Conservation (phyloP, 139 green algal species). For the Coelastrella sp. region DNA sequence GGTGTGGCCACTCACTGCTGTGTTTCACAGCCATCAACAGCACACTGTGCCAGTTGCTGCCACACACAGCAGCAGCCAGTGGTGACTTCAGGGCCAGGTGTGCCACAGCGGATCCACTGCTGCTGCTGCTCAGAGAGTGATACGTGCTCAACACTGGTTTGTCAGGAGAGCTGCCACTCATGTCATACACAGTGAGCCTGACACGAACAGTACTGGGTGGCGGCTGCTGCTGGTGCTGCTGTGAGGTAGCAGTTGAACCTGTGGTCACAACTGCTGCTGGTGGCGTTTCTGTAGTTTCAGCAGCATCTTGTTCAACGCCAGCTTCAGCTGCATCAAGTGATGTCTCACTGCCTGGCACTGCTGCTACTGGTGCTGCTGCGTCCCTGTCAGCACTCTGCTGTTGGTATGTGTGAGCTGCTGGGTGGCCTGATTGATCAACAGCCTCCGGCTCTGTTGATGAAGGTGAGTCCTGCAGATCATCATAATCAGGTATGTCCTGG, state of each 20-base stretch:
- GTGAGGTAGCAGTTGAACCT: neutral
- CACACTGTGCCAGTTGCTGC: conserved; percentile 5
- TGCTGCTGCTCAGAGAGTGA: neutral
- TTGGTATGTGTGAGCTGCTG: neutral
- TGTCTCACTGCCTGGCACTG: neutral
- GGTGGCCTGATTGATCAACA: no score
- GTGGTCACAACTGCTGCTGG: no score
- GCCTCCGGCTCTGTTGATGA: no score
- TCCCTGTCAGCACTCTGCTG: neutral
- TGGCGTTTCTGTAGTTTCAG: no score
- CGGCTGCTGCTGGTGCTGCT: conserved; percentile 10
- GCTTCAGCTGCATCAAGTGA: no score
- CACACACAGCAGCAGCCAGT: neutral
- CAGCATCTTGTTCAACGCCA: no score
- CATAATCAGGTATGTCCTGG: no score
- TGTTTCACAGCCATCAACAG: neutral
- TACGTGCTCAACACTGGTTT: neutral
- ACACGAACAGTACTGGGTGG: neutral
- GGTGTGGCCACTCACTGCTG: neutral
- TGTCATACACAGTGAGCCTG: conserved; percentile 3
- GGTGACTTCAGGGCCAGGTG: neutral
- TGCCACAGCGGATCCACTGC: neutral
- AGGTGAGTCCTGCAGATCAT: no score
- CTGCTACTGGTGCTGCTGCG: conserved; percentile 19
- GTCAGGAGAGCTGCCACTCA: neutral